phyloP scores from a whole-genome alignment of 1,284 basidiomycete species.

The Austroboletus novae-zelandiae region DNA sequence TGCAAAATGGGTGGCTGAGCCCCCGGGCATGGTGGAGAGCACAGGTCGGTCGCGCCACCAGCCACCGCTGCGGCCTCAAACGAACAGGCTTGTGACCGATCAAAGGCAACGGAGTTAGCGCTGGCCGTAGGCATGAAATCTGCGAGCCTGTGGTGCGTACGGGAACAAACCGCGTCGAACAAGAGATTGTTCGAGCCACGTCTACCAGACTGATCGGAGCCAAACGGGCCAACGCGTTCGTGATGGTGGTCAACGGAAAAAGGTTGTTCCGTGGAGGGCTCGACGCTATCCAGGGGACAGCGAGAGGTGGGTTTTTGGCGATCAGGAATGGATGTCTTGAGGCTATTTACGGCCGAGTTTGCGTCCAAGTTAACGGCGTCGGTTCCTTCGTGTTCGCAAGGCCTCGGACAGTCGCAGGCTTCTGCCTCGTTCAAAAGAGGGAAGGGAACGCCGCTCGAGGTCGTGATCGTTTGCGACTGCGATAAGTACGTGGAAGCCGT shows the following conservation, averaged over 20 bases:
- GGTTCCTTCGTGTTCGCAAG: constrained; percentile 25
- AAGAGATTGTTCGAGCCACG: constrained; percentile 32
- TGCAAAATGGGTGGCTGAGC: constrained; percentile 26
- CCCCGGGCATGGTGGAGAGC: constrained; percentile 18
- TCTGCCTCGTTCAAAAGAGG: constrained; percentile 32
- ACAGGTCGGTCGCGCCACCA: constrained; percentile 30
- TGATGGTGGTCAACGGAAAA: constrained; percentile 15
- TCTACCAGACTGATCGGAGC: constrained; percentile 29
- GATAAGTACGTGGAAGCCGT: constrained; percentile 36
- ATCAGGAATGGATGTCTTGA: constrained; percentile 17
- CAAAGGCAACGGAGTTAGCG: constrained; percentile 21
- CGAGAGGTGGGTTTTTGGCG: constrained; percentile 18
- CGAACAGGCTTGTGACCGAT: constrained; percentile 26
- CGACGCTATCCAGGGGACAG: constrained; percentile 19
- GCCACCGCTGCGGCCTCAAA: constrained; percentile 20
- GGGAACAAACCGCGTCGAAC: constrained; percentile 33
- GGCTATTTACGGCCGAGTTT: constrained; percentile 9
- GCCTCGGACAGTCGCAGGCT: constrained; percentile 17
- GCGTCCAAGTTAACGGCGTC: constrained; percentile 10
- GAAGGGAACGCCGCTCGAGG: constrained; percentile 28
- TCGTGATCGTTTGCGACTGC: constrained; percentile 27
- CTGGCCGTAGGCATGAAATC: constrained; percentile 20
- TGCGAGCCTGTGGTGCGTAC: constrained; percentile 24
- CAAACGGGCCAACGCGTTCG: constrained; percentile 7
- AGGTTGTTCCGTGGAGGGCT: constrained; percentile 14